A percentile compares a stretch with the other conserved stretches of the same genome.
These are phyloP conservation scores for Boletus rex-veris DNA, from an alignment of 768 basidiomycete genomes.

Conservation along the genomic window DNA sequence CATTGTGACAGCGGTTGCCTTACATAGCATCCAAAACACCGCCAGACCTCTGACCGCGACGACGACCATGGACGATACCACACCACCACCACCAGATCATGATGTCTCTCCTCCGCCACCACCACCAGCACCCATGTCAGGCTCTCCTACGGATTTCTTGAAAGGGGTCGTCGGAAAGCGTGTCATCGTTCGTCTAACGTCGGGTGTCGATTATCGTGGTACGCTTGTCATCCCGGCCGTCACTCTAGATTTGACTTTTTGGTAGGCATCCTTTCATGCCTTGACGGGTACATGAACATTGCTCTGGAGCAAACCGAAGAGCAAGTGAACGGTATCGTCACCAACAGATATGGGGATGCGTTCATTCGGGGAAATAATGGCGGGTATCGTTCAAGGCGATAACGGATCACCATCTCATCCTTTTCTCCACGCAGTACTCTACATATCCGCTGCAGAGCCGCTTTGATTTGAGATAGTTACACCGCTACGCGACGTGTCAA, in stretches of 20 bases:
- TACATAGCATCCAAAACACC: slow-evolving; percentile 7
- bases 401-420: not conserved
- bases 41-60: slow-evolving; percentile 6
- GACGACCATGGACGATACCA: slow-evolving; percentile 25
- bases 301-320: slow-evolving; percentile 97
- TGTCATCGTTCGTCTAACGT: slow-evolving; percentile 87
- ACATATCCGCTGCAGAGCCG: slow-evolving; percentile 70
- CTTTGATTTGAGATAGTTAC: slow-evolving; percentile 34
- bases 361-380: slow-evolving; percentile 96
- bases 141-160: slow-evolving; percentile 89
- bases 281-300: slow-evolving; percentile 99
- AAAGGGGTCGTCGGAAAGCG: slow-evolving; percentile 96
- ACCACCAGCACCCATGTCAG: slow-evolving; percentile 48
- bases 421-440: slow-evolving; percentile 53
- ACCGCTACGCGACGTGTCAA: too few species aligned
- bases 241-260: not conserved
- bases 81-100: slow-evolving; percentile 39
- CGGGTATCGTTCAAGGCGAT: slow-evolving; percentile 28
- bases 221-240: slow-evolving; percentile 16
- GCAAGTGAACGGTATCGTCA: slow-evolving; percentile 82
- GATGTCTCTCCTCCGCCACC: slow-evolving; percentile 46
- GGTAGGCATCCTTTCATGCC: slow-evolving; percentile 87
- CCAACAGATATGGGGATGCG: slow-evolving; percentile 90
- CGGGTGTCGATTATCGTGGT: slow-evolving; percentile 94
- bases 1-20: slow-evolving; percentile 7